phyloP scores from a whole-genome alignment of 306 rosid genomes.

The Clitoria ternatea region DNA sequence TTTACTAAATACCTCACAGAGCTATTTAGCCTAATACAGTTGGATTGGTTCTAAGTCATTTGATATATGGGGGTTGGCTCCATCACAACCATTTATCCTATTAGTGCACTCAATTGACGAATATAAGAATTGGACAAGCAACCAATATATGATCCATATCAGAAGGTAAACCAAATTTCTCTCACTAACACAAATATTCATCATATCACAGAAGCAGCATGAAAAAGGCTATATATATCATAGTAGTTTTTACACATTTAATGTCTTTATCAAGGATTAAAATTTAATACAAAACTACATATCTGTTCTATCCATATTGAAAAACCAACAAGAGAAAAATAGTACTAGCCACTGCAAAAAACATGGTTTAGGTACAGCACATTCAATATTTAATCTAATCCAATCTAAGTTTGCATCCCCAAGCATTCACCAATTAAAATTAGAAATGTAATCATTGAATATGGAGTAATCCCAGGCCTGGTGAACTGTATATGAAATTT shows the following conservation, averaged over 20 bases:
- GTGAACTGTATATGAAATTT: background rate
- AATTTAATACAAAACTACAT: background rate
- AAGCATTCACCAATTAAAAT: background rate
- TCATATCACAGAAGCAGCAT: constrained; percentile 2
- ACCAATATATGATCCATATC: constrained; percentile 5
- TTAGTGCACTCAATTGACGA: no score
- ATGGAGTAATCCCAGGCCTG: background rate
- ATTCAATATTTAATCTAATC: background rate
- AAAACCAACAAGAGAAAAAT: background rate
- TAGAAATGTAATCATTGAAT: background rate
- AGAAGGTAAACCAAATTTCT: no score
- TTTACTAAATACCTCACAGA: no score
- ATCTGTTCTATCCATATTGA: background rate
- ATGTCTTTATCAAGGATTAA: background rate
- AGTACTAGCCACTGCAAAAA: background rate
- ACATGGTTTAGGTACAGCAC: background rate
- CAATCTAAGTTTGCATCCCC: background rate
- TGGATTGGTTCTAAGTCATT: no score
- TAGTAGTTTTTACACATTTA: constrained; percentile 1
- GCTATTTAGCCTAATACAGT: no score
- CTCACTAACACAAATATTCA: background rate
- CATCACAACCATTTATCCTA: no score
- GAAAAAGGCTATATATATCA: background rate
- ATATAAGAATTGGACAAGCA: no score
- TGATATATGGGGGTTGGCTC: no score